Percentiles rank a stretch among this genome's conserved stretches.
These are phyloP conservation scores for Pseudogymnoascus sp. DNA, from an alignment of 2,329 filamentous ascomycete genomes.

Conservation along the genomic window DNA sequence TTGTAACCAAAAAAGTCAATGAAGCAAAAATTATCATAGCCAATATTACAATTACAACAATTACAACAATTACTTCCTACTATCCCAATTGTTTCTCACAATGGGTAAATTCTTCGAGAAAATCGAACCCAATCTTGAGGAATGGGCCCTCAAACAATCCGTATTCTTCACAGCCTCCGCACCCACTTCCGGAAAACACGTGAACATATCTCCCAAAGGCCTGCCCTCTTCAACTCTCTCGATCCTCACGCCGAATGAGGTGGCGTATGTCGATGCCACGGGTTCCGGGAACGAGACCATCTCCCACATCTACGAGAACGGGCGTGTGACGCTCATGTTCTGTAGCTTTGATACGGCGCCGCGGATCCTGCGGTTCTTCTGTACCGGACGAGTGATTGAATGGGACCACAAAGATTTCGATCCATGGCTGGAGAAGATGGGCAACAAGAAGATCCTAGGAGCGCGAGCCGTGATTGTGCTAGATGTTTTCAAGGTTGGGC, in stretches of 20 bases:
- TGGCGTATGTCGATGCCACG: slow-evolving; percentile 65
- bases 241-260: slow-evolving; percentile 46
- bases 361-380: slow-evolving; percentile 58
- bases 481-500: slow-evolving; percentile 48
- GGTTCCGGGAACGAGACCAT: slow-evolving; percentile 73
- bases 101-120: slow-evolving; percentile 54
- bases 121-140: slow-evolving; percentile 46
- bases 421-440: slow-evolving; percentile 37
- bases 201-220: slow-evolving; percentile 75
- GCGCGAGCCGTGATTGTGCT: slow-evolving; percentile 53
- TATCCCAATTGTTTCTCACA: slow-evolving; percentile 6
- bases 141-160: slow-evolving; percentile 59
- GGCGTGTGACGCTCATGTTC: slow-evolving; percentile 67
- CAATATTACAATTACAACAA: neutral
- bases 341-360: slow-evolving; percentile 53
- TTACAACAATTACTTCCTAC: neutral
- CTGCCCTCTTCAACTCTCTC: slow-evolving; percentile 54
- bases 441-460: slow-evolving; percentile 36
- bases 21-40: neutral
- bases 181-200: slow-evolving; percentile 56
- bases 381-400: slow-evolving; percentile 51
- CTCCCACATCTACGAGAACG: slow-evolving; percentile 68
- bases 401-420: slow-evolving; percentile 45
- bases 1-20: neutral
- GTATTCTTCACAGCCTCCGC: slow-evolving; percentile 72